Base-by-base conservation (phyloP, 192 early-diverging fungal species). In the Backusella parvicylindrica region DNA sequence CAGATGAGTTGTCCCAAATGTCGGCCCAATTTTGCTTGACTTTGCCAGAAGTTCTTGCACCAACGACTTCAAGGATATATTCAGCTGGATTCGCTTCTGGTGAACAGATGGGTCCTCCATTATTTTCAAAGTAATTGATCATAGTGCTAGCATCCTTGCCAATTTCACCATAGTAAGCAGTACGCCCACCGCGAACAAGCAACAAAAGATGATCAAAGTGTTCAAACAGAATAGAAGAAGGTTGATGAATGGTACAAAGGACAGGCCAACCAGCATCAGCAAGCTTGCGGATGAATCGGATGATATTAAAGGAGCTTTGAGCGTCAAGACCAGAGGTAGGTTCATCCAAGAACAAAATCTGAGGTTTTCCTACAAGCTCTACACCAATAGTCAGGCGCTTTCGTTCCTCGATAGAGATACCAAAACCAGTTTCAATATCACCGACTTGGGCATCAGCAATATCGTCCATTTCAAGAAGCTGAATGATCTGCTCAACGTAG, bases 381-480 rank as follows among this genome's bases (percentile, higher is more conserved):
- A 94, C 85, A 35, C 91, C 96, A 68, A 98, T 94, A 13, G 92
- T 93, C 35, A 97, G 84, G 15, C 95, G 90, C 76, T 95, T 92
- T 76, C 93, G 93, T 82, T 97, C 94, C 64, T 94, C 95, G 15
- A 95, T 89, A n/a, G 91, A 92, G 64, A 96, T 94, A 65, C 95
- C 95, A 76, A 92, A 81, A 36, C 86, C 86, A 1, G 86, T 81
- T 56, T 91, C 92, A 3, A 89, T 79, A 18, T 88, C 83, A 68
- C 95, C 95, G 36, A 96, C 85, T 40, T 91, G 72, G n/a, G 92
- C 91, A 67, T 92, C 87, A 7, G 89, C 81, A 71, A 96, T 90
- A 53, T 86, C 84, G 35, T 90, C 85, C 76, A 95, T 84, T 66
- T 92, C 95, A 15, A 96, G 78, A 40, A 93, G 82, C 18, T 85